Base-by-base conservation (phyloP, 2,329 filamentous ascomycete species). In the Fusarium armeniacum region DNA sequence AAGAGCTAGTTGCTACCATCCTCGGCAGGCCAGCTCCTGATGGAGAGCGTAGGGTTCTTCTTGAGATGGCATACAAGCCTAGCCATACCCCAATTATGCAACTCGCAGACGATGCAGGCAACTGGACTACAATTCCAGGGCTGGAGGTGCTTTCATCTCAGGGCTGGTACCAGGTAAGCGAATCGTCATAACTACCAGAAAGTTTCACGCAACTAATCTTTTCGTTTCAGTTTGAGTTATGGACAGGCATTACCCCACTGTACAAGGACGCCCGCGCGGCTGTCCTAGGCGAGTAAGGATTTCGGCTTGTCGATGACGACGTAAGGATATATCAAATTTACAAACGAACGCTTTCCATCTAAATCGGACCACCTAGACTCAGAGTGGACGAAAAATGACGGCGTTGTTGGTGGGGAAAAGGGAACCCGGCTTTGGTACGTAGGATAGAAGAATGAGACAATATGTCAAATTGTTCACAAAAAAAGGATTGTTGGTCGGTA, bases 61-160 rank as follows among this genome's bases (percentile, higher is more conserved):
- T 98, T 5, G 96, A 99, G 80, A 97, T 99, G 94, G 95, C 96
- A 3, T 99, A 99, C 80, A 97, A 95, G 80, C 96, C 96, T 22
- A 84, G 87, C 0, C 86, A 92, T 54, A 99, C 96, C 6, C 88
- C 91, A 10, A 81, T 97, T 71, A 98, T 98, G 90, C 87, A 92
- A 77, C 83, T 98, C 77, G 95, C 94, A 4, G 85, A 89, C 73
- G 87, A 91, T 71, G 87, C 87, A 15, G 78, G 77, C 13, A 90
- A 91, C 5, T 99, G 96, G 96, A 86, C 83, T 58, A 93, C 91
- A 3, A 91, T 98, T 67, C 90, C 93, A 10, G 96, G 96, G 0
- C 81, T 98, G 40, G 96, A 99, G 79, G 94, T 96, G 32, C 84
- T 99, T 58, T 90, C 94, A 65, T 93, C 92, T 7, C 96, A 99